These are phyloP conservation scores for Epichloe scottii DNA, from an alignment of 2,329 filamentous ascomycete genomes.

Conservation along the genomic window DNA sequence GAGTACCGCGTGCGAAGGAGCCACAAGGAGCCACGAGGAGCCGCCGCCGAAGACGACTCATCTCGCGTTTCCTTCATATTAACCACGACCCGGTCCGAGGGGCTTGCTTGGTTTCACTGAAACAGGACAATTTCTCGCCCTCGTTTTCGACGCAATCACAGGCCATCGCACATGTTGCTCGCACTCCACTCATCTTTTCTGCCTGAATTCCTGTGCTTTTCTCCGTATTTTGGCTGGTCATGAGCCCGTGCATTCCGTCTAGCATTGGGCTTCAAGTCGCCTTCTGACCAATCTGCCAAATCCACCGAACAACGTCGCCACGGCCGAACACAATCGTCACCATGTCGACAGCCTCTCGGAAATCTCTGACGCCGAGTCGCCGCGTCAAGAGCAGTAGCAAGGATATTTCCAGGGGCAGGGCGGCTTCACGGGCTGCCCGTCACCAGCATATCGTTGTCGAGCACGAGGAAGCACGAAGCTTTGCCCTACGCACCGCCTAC, in stretches of 20 bases:
- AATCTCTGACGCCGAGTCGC: conserved; percentile 32
- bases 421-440: conserved; percentile 25
- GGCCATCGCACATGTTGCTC: not conserved
- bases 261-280: conserved; percentile 17
- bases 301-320: not conserved
- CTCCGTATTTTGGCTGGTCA: conserved; percentile 1
- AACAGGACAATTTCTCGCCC: not conserved
- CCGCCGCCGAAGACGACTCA: too few relatives aligned
- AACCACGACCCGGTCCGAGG: too few relatives aligned
- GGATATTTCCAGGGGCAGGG: conserved; percentile 28
- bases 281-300: conserved; percentile 12
- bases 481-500: conserved; percentile 80
- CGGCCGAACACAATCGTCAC: not conserved
- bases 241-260: conserved; percentile 2
- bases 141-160: not conserved
- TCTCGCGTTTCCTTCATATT: too few relatives aligned
- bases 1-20: not conserved
- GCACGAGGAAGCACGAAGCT: conserved; percentile 78
- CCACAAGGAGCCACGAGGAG: not conserved
- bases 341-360: conserved; percentile 41
- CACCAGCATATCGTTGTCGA: conserved; percentile 36
- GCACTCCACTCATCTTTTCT: not conserved
- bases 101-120: not conserved
- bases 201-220: not conserved
- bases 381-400: conserved; percentile 31